These are phyloP conservation scores for Colletotrichum eremochloae DNA, from an alignment of 2,329 filamentous ascomycete genomes.

Conservation along the genomic window DNA sequence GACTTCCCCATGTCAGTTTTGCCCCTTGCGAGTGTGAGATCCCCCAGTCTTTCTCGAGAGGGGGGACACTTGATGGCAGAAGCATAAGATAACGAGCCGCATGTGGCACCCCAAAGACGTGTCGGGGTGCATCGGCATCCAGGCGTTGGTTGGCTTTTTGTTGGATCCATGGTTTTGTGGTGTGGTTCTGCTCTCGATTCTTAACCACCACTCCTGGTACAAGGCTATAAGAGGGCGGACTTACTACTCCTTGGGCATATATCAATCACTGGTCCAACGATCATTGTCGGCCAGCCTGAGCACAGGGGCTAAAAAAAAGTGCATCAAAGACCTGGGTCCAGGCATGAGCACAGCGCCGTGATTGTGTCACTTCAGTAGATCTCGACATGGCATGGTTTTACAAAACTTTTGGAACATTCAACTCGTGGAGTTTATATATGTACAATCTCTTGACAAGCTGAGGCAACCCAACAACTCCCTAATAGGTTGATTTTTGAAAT, in stretches of 20 bases:
- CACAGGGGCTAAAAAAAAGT: background rate
- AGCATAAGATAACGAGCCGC: too few species aligned
- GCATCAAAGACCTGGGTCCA: background rate
- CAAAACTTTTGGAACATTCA: conserved; percentile 32
- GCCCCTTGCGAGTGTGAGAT: too few species aligned
- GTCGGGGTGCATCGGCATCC: too few species aligned
- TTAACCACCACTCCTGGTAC: background rate
- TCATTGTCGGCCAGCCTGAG: background rate
- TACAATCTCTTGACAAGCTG: conserved; percentile 27
- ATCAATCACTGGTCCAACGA: background rate
- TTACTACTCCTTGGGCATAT: background rate
- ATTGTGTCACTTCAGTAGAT: too few species aligned
- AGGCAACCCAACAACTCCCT: conserved; percentile 21
- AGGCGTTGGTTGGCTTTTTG: too few species aligned
- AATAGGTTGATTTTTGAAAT: conserved; percentile 12
- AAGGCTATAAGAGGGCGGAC: background rate
- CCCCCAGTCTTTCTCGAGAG: too few species aligned
- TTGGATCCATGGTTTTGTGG: too few species aligned
- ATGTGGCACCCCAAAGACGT: too few species aligned
- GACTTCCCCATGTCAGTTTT: background rate
- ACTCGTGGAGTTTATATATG: conserved; percentile 27
- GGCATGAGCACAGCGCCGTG: background rate
- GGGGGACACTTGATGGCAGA: too few species aligned
- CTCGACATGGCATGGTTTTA: background rate
- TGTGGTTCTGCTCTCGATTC: too few species aligned